Conservation (phyloP, 805 yeast species). For the Phaffomyces opuntiae region DNA sequence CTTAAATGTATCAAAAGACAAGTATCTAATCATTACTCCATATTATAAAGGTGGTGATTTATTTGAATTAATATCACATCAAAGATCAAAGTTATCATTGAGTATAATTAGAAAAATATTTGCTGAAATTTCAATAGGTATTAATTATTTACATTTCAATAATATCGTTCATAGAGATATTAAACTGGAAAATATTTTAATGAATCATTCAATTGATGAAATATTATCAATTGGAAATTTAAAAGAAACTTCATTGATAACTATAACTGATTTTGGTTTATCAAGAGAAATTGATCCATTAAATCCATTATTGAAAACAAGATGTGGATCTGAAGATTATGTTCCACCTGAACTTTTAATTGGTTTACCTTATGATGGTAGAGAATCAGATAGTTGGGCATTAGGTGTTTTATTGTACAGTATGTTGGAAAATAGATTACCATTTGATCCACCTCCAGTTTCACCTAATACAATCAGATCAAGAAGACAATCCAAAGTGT, state of each 20-base stretch:
- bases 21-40: constrained; percentile 54
- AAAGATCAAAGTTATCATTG: constrained; percentile 38
- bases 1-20: constrained; percentile 22
- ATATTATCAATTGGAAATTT: constrained; percentile 12
- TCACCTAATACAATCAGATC: constrained; percentile 30
- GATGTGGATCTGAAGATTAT: constrained; percentile 96
- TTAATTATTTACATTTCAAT: constrained; percentile 57
- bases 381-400: constrained; percentile 91
- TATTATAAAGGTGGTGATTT: constrained; percentile 84
- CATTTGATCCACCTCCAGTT: constrained; percentile 81
- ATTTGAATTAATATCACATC: constrained; percentile 48
- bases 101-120: constrained; percentile 53
- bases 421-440: constrained; percentile 76
- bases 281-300: constrained; percentile 59
- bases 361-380: constrained; percentile 89
- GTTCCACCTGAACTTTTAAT: constrained; percentile 90
- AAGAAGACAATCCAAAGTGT: constrained; percentile 44
- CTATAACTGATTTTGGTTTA: constrained; percentile 84
- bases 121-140: constrained; percentile 63
- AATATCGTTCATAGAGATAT: constrained; percentile 75
- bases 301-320: constrained; percentile 63
- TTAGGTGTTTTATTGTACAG: constrained; percentile 87
- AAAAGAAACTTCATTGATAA: constrained; percentile 35
- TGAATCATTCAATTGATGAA: constrained; percentile 33
- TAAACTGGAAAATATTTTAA: constrained; percentile 78